These are phyloP conservation scores for Euphorbia pulcherrima DNA, from an alignment of 345 rosid species.

Conservation along the genomic window DNA sequence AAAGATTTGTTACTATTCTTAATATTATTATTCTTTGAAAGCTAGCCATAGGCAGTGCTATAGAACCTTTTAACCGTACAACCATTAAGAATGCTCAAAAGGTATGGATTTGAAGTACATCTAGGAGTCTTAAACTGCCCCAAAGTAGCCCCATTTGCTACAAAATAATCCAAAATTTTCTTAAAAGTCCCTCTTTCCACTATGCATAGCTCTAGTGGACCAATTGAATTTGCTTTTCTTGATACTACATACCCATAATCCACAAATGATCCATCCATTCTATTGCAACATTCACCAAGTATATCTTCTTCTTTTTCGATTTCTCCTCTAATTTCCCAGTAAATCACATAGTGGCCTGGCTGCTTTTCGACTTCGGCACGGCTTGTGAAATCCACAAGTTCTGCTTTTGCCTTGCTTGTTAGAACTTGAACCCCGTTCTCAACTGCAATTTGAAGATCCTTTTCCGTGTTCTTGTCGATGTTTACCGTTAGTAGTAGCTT, in stretches of 20 bases:
- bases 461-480: slow-evolving; percentile 95
- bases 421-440: slow-evolving; percentile 56
- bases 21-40: background rate
- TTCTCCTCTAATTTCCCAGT: slow-evolving; percentile 86
- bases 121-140: slow-evolving; percentile 96
- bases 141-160: slow-evolving; percentile 71
- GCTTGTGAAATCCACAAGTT: slow-evolving; percentile 86
- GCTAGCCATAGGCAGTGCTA: slow-evolving; percentile 56
- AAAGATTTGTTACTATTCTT: no score
- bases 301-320: slow-evolving; percentile 61
- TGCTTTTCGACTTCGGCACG: slow-evolving; percentile 53
- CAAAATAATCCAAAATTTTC: slow-evolving; percentile 65
- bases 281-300: slow-evolving; percentile 59
- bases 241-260: slow-evolving; percentile 86
- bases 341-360: slow-evolving; percentile 87
- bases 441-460: slow-evolving; percentile 78
- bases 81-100: slow-evolving; percentile 56
- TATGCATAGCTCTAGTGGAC: slow-evolving; percentile 74
- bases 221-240: slow-evolving; percentile 66
- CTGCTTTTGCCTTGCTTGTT: slow-evolving; percentile 46
- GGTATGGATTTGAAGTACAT: slow-evolving; percentile 61
- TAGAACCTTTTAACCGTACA: slow-evolving; percentile 50
- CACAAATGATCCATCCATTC: slow-evolving; percentile 72
- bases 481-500: slow-evolving; percentile 73
- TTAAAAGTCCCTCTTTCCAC: slow-evolving; percentile 72